These are phyloP conservation scores for Sugiyamaella marilandica DNA, from an alignment of 805 yeast species.

Conservation along the genomic window DNA sequence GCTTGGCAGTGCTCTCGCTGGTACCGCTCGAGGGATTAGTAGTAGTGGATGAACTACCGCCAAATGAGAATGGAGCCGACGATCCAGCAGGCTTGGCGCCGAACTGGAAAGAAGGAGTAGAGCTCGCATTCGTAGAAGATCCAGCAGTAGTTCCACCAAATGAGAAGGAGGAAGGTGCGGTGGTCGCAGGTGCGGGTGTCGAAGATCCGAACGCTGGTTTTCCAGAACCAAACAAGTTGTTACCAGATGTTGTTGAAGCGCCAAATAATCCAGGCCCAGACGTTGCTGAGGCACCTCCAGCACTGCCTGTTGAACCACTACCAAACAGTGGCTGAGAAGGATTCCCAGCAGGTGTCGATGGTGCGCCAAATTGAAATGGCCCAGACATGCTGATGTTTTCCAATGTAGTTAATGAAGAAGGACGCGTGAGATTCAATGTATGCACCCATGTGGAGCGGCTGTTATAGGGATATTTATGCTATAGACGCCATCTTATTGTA, in stretches of 20 bases:
- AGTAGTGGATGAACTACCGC: slow-evolving; percentile 12
- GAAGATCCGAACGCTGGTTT: slow-evolving; percentile 10
- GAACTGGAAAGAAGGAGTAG: slow-evolving; percentile 15
- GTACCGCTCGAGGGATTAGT: not conserved
- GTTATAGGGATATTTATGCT: too few relatives aligned
- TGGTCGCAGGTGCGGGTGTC: slow-evolving; percentile 8
- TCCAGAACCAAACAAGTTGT: slow-evolving; percentile 19
- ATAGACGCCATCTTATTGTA: too few relatives aligned
- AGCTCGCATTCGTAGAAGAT: slow-evolving; percentile 5
- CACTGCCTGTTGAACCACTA: too few relatives aligned
- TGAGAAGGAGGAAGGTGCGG: slow-evolving; percentile 9
- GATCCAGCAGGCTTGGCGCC: slow-evolving; percentile 17
- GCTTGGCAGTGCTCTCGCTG: not conserved
- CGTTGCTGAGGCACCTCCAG: not conserved
- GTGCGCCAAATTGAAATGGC: slow-evolving; percentile 3
- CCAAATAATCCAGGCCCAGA: slow-evolving; percentile 3
- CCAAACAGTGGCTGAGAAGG: slow-evolving; percentile 7
- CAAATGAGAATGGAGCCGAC: slow-evolving; percentile 6
- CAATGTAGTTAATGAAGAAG: not conserved
- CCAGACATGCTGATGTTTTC: not conserved
- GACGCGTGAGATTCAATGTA: too few relatives aligned
- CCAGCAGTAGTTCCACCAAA: slow-evolving; percentile 16
- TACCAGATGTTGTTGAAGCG: slow-evolving; percentile 1
- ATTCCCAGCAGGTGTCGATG: slow-evolving; percentile 18
- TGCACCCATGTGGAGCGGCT: too few relatives aligned